These are phyloP conservation scores for Annulohypoxylon maeteangense DNA, from an alignment of 495 filamentous ascomycete species.

Conservation along the genomic window DNA sequence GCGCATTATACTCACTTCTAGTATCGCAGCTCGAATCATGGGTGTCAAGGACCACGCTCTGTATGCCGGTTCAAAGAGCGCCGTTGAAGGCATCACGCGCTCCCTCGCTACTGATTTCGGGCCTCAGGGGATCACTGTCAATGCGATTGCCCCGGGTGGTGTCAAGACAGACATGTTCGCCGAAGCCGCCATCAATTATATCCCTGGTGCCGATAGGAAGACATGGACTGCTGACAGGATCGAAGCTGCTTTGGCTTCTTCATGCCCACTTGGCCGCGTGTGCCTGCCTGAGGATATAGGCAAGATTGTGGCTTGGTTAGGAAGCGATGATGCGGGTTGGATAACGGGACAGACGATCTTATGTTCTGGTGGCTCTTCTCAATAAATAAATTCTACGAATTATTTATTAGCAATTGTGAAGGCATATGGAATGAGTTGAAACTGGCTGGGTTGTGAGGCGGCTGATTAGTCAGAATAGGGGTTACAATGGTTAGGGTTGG, in stretches of 20 bases:
- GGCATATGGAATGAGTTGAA: too few relatives aligned
- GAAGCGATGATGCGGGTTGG: constrained; percentile 7
- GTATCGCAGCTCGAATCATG: constrained; percentile 17
- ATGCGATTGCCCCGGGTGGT: constrained; percentile 17
- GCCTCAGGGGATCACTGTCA: constrained; percentile 13
- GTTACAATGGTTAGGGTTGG: too few relatives aligned
- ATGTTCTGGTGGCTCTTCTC: constrained; percentile 8
- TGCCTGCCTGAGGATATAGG: constrained; percentile 17
- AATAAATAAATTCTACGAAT: background rate
- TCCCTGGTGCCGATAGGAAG: constrained; percentile 13
- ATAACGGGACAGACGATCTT: constrained; percentile 15
- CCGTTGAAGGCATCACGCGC: constrained; percentile 20
- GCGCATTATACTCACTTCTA: constrained; percentile 21
- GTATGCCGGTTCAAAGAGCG: constrained; percentile 13
- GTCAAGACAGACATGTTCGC: constrained; percentile 26
- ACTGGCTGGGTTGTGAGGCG: too few relatives aligned
- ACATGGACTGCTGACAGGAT: constrained; percentile 15
- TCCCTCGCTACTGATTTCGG: constrained; percentile 26
- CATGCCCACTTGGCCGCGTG: constrained; percentile 11
- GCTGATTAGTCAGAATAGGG: background rate
- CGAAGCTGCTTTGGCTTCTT: background rate
- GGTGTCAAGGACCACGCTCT: constrained; percentile 21
- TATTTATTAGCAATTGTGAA: too few relatives aligned
- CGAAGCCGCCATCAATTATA: constrained; percentile 19
- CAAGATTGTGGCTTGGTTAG: constrained; percentile 15